Percentiles rank a stretch among this genome's conserved stretches.
These are phyloP conservation scores for Annulohypoxylon truncatum DNA, from an alignment of 2,329 filamentous ascomycete genomes.

Conservation along the genomic window DNA sequence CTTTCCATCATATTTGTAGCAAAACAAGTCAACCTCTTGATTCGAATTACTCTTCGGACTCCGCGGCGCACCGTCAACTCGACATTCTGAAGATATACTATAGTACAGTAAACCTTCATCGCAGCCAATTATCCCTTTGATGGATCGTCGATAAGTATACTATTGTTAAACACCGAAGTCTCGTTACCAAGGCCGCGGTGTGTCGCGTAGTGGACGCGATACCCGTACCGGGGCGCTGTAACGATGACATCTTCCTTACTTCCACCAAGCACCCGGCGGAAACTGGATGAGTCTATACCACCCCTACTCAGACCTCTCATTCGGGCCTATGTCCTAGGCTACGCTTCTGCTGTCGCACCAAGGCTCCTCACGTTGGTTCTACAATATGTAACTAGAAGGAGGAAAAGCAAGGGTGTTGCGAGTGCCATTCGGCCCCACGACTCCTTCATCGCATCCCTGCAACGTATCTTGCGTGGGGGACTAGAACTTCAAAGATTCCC, in stretches of 20 bases:
- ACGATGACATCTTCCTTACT: conserved; percentile 45
- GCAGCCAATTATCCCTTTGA: neutral
- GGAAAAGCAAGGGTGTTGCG: conserved; percentile 48
- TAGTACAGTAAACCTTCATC: neutral
- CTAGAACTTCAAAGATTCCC: conserved; percentile 69
- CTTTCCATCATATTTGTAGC: conserved; percentile 20
- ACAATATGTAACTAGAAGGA: conserved; percentile 58
- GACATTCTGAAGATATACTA: neutral
- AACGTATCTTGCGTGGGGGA: conserved; percentile 61
- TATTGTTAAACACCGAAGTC: conserved; percentile 6
- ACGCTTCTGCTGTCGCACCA: conserved; percentile 68
- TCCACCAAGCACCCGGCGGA: conserved; percentile 37
- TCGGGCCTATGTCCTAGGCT: conserved; percentile 70
- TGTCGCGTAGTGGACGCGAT: conserved; percentile 28
- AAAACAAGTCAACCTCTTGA: conserved; percentile 9
- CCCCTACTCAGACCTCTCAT: conserved; percentile 65
- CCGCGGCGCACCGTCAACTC: neutral
- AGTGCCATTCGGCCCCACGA: conserved; percentile 45
- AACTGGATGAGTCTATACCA: conserved; percentile 56
- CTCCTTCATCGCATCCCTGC: conserved; percentile 50
- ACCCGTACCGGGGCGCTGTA: conserved; percentile 28
- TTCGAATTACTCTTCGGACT: conserved; percentile 4
- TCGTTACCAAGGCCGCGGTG: conserved; percentile 13
- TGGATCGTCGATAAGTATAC: conserved; percentile 9
- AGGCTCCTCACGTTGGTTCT: conserved; percentile 66